phyloP scores from a whole-genome alignment of 2,329 filamentous ascomycete species.

The Penicillium sp. region DNA sequence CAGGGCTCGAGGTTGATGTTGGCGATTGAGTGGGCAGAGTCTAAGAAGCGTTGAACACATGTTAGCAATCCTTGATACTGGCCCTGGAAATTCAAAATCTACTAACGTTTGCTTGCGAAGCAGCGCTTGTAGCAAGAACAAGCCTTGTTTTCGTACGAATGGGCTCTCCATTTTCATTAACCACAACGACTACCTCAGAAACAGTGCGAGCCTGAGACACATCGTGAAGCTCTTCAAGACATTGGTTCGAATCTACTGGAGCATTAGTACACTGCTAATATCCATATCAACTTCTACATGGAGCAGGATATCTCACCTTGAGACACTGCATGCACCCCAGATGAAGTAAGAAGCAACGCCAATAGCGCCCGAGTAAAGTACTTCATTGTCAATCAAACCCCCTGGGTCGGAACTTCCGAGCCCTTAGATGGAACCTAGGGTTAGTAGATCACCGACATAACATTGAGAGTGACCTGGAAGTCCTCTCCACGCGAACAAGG shows the following conservation, averaged over 20 bases:
- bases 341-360: slow-evolving; percentile 14
- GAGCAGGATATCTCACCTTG: slow-evolving; percentile 21
- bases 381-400: slow-evolving; percentile 13
- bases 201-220: slow-evolving; percentile 41
- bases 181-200: slow-evolving; percentile 58
- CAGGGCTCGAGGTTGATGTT: neutral
- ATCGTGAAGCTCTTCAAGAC: slow-evolving; percentile 34
- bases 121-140: slow-evolving; percentile 4
- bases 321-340: slow-evolving; percentile 20
- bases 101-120: slow-evolving; percentile 17
- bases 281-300: neutral
- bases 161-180: slow-evolving; percentile 58
- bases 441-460: slow-evolving; percentile 11
- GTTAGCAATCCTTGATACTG: neutral
- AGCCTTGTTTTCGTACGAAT: slow-evolving; percentile 43
- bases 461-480: slow-evolving; percentile 8
- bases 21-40: neutral
- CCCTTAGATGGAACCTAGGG: slow-evolving; percentile 5
- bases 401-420: neutral
- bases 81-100: neutral
- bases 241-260: slow-evolving; percentile 1
- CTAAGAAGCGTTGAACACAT: neutral
- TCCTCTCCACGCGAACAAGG: slow-evolving; percentile 3
- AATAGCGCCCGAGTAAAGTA: slow-evolving; percentile 11
- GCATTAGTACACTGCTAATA: slow-evolving; percentile 17